Percentiles rank a stretch among this genome's conserved stretches.
These are phyloP conservation scores for Tephrocybe rancida DNA, from an alignment of 768 basidiomycete species.

Conservation along the genomic window DNA sequence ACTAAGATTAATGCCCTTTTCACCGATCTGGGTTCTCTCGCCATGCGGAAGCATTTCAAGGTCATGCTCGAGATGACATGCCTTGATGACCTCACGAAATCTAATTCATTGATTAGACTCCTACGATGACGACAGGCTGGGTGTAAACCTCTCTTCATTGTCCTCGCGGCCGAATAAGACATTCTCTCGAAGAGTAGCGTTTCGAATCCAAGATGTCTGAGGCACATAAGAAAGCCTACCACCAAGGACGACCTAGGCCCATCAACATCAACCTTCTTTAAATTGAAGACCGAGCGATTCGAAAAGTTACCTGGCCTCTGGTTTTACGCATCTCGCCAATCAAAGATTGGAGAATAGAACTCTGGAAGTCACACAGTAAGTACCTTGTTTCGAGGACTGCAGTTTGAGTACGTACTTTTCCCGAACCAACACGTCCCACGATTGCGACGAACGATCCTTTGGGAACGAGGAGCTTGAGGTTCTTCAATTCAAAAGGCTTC, in stretches of 20 bases:
- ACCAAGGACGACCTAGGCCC: constrained; percentile 46
- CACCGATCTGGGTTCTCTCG: constrained; percentile 72
- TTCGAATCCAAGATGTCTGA: constrained; percentile 66
- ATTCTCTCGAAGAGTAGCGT: constrained; percentile 73
- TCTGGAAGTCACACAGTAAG: constrained; percentile 34
- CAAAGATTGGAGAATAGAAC: constrained; percentile 54
- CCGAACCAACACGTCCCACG: constrained; percentile 76
- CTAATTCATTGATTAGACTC: constrained; percentile 29
- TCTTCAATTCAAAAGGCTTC: constrained; percentile 52
- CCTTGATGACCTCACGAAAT: constrained; percentile 57
- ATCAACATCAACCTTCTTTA: background rate
- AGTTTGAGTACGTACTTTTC: constrained; percentile 49
- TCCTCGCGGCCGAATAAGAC: constrained; percentile 71
- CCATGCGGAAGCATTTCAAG: constrained; percentile 71
- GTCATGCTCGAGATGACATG: constrained; percentile 74
- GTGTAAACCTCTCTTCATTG: constrained; percentile 55
- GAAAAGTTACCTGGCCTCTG: constrained; percentile 48
- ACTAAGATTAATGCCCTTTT: constrained; percentile 74
- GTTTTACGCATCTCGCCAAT: constrained; percentile 71
- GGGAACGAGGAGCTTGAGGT: constrained; percentile 47
- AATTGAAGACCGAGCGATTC: background rate
- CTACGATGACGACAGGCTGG: too few relatives aligned
- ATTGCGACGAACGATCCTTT: constrained; percentile 68
- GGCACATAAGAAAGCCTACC: constrained; percentile 62
- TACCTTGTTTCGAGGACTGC: background rate